Evolutionary conservation across 1,139 yeast species (phyloP), one percentile per base, ranked within the genome.

Genomic region (Lodderomyces theae): DNA sequence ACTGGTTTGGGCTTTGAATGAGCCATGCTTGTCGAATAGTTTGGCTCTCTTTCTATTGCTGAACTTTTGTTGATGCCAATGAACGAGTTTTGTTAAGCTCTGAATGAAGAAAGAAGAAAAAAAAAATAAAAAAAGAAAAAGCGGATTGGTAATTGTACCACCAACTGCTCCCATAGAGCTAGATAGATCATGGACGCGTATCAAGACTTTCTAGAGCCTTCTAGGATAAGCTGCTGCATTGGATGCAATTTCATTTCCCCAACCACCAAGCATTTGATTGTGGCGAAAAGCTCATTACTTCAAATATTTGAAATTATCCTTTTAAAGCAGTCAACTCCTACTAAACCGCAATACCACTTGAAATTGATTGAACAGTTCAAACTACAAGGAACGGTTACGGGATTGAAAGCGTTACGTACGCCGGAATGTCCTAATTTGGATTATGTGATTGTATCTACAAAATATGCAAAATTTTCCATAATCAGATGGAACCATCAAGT

Each of bases 181-280:
- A n/a, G n/a, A n/a, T n/a, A n/a, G n/a, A n/a, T n/a, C 24, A 88
- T 90, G 97, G 90, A 89, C 55, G 84, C 86, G 13, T 87, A 84
- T 61, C 81, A 83, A 50, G 92, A 86, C 60, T 72, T 89, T 53
- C 72, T 87, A 38, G 86, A 82, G 50, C 96, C 97, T 3, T 72
- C 95, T 2, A 74, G 82, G 50, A 89, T 88, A 29, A 62, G 82
- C 11, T 80, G 78, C 48, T 73, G 86, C 39, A 52, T 82, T 22
- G 69, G 80, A 4, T 81, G 90, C 47, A 66, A 80, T 50, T 82
- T 89, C 55, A 78, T 82, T 2, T 68, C 77, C 2, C 56, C 76
- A 2, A 60, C 59, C 0, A 56, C 60, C 35, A 72, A 70, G 50
- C 84, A 84, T 50, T 65, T 89, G 50, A 63, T 87, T 13, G 77